Evolutionary conservation across 2,329 filamentous ascomycete genomes (phyloP).

Genomic region (Aspergillus ruber): DNA sequence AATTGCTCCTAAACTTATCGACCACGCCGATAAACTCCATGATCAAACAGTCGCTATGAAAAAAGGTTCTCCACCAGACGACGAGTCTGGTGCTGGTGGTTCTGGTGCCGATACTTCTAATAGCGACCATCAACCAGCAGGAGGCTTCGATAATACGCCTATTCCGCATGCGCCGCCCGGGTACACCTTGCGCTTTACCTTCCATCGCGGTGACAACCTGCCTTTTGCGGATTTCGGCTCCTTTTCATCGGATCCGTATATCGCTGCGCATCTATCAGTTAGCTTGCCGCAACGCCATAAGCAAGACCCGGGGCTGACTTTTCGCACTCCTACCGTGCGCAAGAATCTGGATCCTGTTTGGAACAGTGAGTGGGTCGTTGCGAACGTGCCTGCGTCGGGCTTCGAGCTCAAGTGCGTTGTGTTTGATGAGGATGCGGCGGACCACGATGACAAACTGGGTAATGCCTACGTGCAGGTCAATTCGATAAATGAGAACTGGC

Average conservation of each 20-base stretch:
- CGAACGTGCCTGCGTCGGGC: constrained; percentile 73
- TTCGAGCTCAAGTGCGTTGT: constrained; percentile 80
- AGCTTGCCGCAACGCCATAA: constrained; percentile 70
- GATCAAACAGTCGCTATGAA: constrained; percentile 24
- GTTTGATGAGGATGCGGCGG: constrained; percentile 82
- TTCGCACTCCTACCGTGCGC: constrained; percentile 70
- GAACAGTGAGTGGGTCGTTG: constrained; percentile 81
- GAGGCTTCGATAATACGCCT: constrained; percentile 74
- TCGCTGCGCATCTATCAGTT: constrained; percentile 68
- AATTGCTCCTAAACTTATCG: constrained; percentile 33
- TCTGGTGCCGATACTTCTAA: not conserved
- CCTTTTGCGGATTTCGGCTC: constrained; percentile 74
- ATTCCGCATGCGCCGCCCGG: constrained; percentile 68
- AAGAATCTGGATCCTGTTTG: constrained; percentile 68
- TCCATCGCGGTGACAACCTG: constrained; percentile 73
- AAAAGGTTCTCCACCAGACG: constrained; percentile 3
- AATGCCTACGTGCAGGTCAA: constrained; percentile 68
- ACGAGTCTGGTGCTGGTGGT: not conserved
- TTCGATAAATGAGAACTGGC: constrained; percentile 58
- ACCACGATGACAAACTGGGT: constrained; percentile 80
- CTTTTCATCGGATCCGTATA: constrained; percentile 75
- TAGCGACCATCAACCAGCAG: constrained; percentile 49
- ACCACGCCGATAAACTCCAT: constrained; percentile 35
- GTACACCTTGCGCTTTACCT: constrained; percentile 78
- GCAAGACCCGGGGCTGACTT: constrained; percentile 69